A percentile compares a stretch with the other conserved stretches of the same genome.
Conservation (phyloP, 768 basidiomycete genomes). For the Hortiboletus flavorubellus region DNA sequence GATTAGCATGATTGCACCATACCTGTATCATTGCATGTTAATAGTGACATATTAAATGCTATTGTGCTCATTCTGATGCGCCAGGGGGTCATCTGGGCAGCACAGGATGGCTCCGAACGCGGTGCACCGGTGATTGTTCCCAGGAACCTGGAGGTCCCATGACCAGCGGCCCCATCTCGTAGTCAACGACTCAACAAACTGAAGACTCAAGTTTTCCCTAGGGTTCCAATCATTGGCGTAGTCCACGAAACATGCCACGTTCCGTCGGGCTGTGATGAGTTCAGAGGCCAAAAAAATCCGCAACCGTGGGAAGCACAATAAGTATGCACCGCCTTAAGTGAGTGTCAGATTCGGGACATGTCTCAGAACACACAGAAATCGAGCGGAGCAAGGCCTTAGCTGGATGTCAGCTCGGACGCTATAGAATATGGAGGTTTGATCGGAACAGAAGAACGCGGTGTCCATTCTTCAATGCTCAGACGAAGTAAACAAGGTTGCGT, state of each 20-base stretch:
- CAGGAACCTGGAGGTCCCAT: constrained; percentile 1
- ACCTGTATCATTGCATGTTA: constrained; percentile 27
- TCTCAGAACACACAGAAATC: neutral
- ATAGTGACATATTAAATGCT: constrained; percentile 14
- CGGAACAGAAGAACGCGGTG: neutral
- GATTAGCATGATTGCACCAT: constrained; percentile 26
- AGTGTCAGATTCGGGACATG: neutral
- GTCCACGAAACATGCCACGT: too few species aligned
- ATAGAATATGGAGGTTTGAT: neutral
- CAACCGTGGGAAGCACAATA: too few species aligned
- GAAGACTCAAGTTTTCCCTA: too few species aligned
- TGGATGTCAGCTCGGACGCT: constrained; percentile 3
- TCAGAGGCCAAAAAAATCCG: too few species aligned
- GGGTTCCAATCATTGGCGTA: too few species aligned
- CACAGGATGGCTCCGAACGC: neutral
- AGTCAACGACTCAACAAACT: neutral
- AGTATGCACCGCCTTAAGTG: neutral
- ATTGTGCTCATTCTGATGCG: constrained; percentile 4
- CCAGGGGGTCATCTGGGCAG: neutral
- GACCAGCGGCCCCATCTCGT: neutral
- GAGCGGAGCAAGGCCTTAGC: neutral
- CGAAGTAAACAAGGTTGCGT: neutral
- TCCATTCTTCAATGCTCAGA: neutral
- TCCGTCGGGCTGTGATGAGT: too few species aligned
- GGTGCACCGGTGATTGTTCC: neutral